Conservation (phyloP, 192 early-diverging fungal genomes). For the Lobulomyces angularis region DNA sequence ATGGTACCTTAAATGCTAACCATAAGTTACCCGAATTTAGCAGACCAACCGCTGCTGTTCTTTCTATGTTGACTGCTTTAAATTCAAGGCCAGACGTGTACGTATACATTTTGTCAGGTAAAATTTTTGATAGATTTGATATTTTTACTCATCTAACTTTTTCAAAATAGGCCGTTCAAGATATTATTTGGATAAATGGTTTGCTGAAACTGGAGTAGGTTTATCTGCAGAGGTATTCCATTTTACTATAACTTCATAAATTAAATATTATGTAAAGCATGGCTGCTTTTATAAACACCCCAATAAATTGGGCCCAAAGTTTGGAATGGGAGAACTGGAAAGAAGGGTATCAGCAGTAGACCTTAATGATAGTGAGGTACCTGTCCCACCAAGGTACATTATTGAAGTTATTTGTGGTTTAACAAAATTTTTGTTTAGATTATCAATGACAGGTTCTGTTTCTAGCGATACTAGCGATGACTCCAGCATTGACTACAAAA, state of each 20-base stretch:
- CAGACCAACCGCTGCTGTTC: conserved; percentile 62
- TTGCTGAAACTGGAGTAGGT: conserved; percentile 72
- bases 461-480: no score
- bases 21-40: conserved; percentile 89
- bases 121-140: no score
- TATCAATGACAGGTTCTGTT: no score
- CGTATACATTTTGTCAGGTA: conserved; percentile 94
- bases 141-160: no score
- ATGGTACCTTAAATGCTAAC: conserved; percentile 81
- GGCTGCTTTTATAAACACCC: conserved; percentile 98
- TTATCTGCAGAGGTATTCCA: conserved; percentile 93
- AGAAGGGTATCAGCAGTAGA: no score
- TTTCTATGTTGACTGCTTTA: conserved; percentile 58
- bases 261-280: no score
- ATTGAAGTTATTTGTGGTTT: no score
- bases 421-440: no score
- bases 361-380: no score
- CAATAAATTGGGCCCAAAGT: conserved; percentile 34
- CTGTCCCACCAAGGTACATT: no score
- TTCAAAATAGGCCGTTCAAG: conserved; percentile 84
- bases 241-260: no score
- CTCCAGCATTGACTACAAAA: no score
- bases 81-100: conserved; percentile 66
- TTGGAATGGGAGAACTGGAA: conserved; percentile 24
- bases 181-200: conserved; percentile 84